These are phyloP conservation scores for Lobulomyces angularis DNA, from an alignment of 192 early-diverging fungal genomes.

Conservation along the genomic window DNA sequence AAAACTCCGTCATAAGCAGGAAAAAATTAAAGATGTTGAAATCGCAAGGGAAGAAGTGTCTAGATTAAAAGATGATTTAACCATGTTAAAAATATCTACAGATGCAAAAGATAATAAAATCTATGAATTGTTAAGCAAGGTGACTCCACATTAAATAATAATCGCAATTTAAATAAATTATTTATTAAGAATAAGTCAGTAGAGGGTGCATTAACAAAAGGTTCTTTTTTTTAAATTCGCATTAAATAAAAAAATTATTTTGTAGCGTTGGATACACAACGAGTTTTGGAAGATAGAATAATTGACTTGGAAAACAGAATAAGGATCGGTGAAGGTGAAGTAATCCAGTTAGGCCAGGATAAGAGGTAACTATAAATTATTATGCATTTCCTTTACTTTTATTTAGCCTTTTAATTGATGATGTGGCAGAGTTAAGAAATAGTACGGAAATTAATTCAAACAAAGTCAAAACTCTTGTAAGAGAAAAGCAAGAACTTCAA, in stretches of 20 bases:
- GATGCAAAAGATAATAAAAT: conserved; percentile 25
- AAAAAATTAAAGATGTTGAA: conserved; percentile 15
- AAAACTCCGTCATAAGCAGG: conserved; percentile 12
- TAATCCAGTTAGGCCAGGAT: conserved; percentile 28
- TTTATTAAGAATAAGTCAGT: too few relatives aligned
- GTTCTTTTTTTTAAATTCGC: too few relatives aligned
- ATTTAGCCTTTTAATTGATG: conserved; percentile 23
- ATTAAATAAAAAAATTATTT: too few relatives aligned
- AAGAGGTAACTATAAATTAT: conserved; percentile 10
- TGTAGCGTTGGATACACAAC: conserved; percentile 17
- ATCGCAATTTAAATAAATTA: too few relatives aligned
- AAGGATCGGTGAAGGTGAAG: conserved; percentile 10
- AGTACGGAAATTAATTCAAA: conserved; percentile 11
- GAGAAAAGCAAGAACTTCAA: conserved; percentile 15
- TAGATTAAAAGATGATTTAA: conserved; percentile 18
- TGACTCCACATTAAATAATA: too few relatives aligned
- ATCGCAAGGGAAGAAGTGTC: conserved; percentile 11
- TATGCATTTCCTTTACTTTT: background rate
- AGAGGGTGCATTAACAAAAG: too few relatives aligned
- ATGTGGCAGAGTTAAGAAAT: conserved; percentile 23
- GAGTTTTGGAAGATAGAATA: conserved; percentile 19
- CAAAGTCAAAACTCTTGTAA: conserved; percentile 10
- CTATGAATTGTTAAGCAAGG: conserved; percentile 16
- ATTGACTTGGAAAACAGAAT: conserved; percentile 15
- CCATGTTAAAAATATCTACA: conserved; percentile 21